Evolutionary conservation across 495 filamentous ascomycete genomes (phyloP).

Genomic region (Xanthoparmelia taractica): DNA sequence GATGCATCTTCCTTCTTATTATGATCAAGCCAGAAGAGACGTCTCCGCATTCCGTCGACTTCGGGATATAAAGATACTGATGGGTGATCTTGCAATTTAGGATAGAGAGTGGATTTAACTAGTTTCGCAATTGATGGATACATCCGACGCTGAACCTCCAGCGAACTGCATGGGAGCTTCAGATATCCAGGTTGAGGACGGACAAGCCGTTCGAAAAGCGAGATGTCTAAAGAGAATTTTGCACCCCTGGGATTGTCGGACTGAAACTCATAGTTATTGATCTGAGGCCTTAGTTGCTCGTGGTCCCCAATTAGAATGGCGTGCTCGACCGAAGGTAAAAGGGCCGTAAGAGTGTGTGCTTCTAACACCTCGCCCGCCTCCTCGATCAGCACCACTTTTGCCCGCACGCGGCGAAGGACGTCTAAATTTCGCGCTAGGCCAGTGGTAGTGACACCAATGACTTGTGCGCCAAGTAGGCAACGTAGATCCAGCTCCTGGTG

Average conservation of each 20-base stretch:
- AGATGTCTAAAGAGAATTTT: slow-evolving; percentile 56
- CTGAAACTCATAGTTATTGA: slow-evolving; percentile 56
- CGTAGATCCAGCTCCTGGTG: slow-evolving; percentile 34
- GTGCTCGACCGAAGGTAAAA: slow-evolving; percentile 66
- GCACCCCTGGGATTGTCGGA: slow-evolving; percentile 48
- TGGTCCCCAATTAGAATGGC: slow-evolving; percentile 73
- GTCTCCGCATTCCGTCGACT: slow-evolving; percentile 55
- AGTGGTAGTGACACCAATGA: slow-evolving; percentile 72
- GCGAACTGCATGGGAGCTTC: slow-evolving; percentile 45
- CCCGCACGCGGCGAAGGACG: slow-evolving; percentile 49
- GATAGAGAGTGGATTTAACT: slow-evolving; percentile 56
- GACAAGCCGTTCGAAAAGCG: slow-evolving; percentile 63
- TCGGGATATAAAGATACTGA: slow-evolving; percentile 48
- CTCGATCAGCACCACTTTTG: slow-evolving; percentile 67
- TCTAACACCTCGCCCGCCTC: slow-evolving; percentile 76
- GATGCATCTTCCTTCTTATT: slow-evolving; percentile 43
- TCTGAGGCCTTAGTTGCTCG: slow-evolving; percentile 60
- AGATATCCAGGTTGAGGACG: slow-evolving; percentile 29
- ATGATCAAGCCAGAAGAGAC: slow-evolving; percentile 73
- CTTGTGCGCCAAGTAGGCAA: slow-evolving; percentile 36
- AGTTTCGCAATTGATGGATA: slow-evolving; percentile 59
- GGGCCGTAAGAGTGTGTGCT: slow-evolving; percentile 56
- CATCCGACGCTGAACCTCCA: slow-evolving; percentile 71
- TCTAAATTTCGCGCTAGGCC: slow-evolving; percentile 61
- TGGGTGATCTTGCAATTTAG: slow-evolving; percentile 50